These are phyloP conservation scores for Aspergillus egyptiacus DNA, from an alignment of 495 filamentous ascomycete species.

Conservation along the genomic window DNA sequence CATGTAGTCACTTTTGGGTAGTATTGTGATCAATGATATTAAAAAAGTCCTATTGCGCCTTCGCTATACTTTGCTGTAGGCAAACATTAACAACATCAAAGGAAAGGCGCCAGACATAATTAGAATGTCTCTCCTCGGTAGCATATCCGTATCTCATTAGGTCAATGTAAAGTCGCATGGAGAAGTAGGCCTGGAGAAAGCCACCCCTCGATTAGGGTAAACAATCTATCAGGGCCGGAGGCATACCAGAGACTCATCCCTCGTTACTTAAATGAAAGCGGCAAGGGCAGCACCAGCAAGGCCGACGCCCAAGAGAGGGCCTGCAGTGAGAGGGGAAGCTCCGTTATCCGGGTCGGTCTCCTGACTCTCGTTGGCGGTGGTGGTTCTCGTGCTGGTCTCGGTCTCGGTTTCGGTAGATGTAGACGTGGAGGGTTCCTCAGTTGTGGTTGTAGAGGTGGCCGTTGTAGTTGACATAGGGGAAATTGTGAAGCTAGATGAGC, in stretches of 20 bases:
- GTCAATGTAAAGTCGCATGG: not conserved
- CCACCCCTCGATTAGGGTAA: not conserved
- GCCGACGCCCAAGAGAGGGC: conserved; percentile 29
- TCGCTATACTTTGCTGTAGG: conserved; percentile 19
- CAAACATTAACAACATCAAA: conserved; percentile 14
- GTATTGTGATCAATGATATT: too few relatives aligned
- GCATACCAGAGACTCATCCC: not conserved
- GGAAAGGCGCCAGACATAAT: conserved; percentile 14
- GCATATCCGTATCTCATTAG: conserved; percentile 30
- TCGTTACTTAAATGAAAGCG: conserved; percentile 38
- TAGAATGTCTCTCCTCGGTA: conserved; percentile 15
- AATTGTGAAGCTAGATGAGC: conserved; percentile 9
- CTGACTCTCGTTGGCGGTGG: conserved; percentile 21
- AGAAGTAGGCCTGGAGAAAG: not conserved
- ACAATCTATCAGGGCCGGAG: not conserved
- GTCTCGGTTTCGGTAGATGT: conserved; percentile 2
- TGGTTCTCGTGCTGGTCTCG: conserved; percentile 12
- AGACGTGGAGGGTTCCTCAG: not conserved
- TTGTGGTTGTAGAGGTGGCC: conserved; percentile 1
- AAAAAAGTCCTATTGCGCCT: conserved; percentile 22
- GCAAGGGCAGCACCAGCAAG: conserved; percentile 43
- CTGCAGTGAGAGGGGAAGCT: conserved; percentile 33
- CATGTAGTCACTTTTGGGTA: too few relatives aligned
- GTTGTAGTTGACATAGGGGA: conserved; percentile 10
- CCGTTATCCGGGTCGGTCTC: conserved; percentile 19